Conservation (phyloP, 306 rosid species). For the Inga leiocalycina region DNA sequence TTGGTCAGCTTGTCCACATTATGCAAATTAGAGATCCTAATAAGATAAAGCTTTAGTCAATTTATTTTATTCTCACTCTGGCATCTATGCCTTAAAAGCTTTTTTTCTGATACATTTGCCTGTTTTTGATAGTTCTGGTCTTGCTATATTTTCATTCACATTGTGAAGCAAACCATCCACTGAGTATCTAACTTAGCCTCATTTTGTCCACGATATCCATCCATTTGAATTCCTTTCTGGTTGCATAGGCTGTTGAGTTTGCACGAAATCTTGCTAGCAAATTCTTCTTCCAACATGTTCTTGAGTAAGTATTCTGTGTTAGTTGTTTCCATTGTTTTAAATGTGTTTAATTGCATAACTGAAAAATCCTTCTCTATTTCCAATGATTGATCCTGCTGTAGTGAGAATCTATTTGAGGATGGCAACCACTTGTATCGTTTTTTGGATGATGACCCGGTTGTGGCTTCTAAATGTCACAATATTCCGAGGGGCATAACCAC, state of each 20-base stretch:
- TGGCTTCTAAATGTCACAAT: constrained; percentile 70
- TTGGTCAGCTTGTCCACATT: no score
- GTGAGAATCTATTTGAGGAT: constrained; percentile 83
- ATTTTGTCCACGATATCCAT: constrained; percentile 19
- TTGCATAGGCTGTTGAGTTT: constrained; percentile 70
- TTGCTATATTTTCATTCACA: constrained; percentile 1
- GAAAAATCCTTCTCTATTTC: constrained; percentile 18
- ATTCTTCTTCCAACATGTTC: constrained; percentile 74
- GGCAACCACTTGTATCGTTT: constrained; percentile 77
- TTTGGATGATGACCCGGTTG: constrained; percentile 74
- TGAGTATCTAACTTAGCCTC: constrained; percentile 2
- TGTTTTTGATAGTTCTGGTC: constrained; percentile 23
- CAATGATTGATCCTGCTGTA: constrained; percentile 30
- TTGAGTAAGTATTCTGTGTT: constrained; percentile 61
- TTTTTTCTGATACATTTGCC: constrained; percentile 19
- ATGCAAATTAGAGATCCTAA: no score
- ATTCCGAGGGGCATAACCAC: constrained; percentile 68
- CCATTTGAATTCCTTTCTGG: constrained; percentile 31
- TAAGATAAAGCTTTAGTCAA: neutral
- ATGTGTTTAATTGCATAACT: neutral
- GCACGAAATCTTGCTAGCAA: constrained; percentile 77
- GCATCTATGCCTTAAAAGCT: constrained; percentile 2
- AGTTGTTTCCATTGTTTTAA: constrained; percentile 22
- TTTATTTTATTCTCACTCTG: neutral
- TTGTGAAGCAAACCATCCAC: constrained; percentile 3